Conservation (phyloP, 176 grass and related monocot species). For the Juncus effusus region DNA sequence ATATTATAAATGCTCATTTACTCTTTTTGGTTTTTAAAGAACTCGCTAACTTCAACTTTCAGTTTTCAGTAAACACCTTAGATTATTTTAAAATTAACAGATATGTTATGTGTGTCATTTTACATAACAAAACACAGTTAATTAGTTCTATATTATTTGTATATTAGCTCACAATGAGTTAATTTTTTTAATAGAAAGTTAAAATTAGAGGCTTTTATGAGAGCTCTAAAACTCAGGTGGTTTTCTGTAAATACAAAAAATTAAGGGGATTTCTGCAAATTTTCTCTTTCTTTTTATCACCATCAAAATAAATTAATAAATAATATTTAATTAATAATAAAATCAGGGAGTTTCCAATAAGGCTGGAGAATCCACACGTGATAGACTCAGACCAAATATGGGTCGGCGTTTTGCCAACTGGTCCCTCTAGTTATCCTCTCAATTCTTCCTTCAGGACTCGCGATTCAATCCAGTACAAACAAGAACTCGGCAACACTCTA, state of each 20-base stretch:
- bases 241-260: conserved; percentile 3
- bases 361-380: conserved; percentile 96
- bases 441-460: conserved; percentile 83
- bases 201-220: no score
- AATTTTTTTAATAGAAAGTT: no score
- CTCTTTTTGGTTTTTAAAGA: no score
- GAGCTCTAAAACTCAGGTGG: no score
- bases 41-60: no score
- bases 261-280: conserved; percentile 10
- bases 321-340: conserved; percentile 2
- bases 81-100: no score
- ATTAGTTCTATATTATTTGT: no score
- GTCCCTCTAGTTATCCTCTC: conserved; percentile 84
- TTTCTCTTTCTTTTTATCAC: conserved; percentile 17
- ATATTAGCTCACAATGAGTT: no score
- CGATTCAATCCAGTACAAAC: conserved; percentile 86
- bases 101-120: background rate
- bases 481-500: conserved; percentile 86
- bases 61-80: no score
- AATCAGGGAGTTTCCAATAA: conserved; percentile 83
- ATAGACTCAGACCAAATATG: conserved; percentile 88
- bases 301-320: conserved; percentile 17
- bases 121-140: background rate
- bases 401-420: conserved; percentile 81
- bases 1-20: no score